Evolutionary conservation across 2,329 filamentous ascomycete genomes (phyloP).

Genomic region (Phyllosticta citribraziliensis): DNA sequence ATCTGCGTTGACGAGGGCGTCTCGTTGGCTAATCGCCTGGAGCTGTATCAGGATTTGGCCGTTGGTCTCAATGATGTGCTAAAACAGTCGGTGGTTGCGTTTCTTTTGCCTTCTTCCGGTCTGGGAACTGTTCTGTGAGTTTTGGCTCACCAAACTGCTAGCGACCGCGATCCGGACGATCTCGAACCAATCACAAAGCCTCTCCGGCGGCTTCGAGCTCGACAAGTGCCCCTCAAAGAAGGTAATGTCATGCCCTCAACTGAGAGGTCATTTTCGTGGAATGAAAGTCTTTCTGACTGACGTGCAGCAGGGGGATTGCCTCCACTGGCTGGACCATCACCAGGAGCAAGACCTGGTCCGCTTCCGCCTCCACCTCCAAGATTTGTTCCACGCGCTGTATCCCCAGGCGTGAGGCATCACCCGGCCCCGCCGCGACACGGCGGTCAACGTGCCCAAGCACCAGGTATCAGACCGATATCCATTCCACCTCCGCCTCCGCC

Average conservation of each 20-base stretch:
- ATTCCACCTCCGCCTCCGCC: not conserved
- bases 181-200: not conserved
- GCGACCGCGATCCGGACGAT: constrained; percentile 1
- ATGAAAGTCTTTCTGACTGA: too few species aligned
- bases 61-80: not conserved
- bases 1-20: constrained; percentile 1
- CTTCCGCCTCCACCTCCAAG: not conserved
- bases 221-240: not conserved
- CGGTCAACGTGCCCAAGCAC: not conserved
- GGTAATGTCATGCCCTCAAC: not conserved
- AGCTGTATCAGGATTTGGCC: constrained; percentile 5
- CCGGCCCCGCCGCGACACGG: not conserved
- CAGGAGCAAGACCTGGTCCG: not conserved
- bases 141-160: not conserved
- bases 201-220: constrained; percentile 1
- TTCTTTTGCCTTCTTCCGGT: not conserved
- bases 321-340: too few species aligned
- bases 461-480: not conserved
- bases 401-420: not conserved
- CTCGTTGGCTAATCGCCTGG: constrained; percentile 1
- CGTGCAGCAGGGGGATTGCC: too few species aligned
- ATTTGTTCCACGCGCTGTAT: not conserved
- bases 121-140: not conserved
- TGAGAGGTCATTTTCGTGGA: too few species aligned
- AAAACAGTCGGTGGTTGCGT: constrained; percentile 1